Evolutionary conservation across 179 eudicot genomes (phyloP).

Genomic region (Beta macrorhiza): DNA sequence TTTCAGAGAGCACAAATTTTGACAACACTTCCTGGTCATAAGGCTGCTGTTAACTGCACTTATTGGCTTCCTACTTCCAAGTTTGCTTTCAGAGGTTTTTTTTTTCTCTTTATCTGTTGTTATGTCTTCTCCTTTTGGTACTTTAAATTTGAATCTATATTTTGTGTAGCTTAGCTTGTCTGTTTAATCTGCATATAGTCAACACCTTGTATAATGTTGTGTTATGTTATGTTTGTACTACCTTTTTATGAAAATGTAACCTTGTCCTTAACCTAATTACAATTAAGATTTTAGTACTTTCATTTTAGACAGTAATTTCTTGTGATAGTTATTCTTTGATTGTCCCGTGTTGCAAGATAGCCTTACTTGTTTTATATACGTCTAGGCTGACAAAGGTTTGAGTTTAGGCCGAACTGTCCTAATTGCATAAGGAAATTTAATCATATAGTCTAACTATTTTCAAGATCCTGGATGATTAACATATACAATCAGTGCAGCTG

Average conservation of each 20-base stretch:
- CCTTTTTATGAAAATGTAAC: too few species aligned
- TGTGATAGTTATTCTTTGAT: too few species aligned
- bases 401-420: background rate
- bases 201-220: too few species aligned
- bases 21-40: conserved; percentile 86
- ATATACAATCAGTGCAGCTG: background rate
- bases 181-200: too few species aligned
- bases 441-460: background rate
- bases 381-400: background rate
- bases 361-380: background rate
- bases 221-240: too few species aligned
- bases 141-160: background rate
- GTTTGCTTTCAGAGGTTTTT: conserved; percentile 70
- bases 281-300: background rate
- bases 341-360: background rate
- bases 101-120: background rate
- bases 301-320: too few species aligned
- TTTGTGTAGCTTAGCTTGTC: background rate
- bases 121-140: background rate
- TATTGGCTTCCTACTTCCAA: conserved; percentile 78
- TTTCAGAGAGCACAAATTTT: conserved; percentile 69
- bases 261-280: background rate
- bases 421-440: background rate
- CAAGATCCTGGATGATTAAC: background rate
- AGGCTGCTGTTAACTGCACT: conserved; percentile 81